Evolutionary conservation across 768 basidiomycete species (phyloP), one percentile per base, ranked within the genome.

Genomic region (Auriscalpium microsporum): DNA sequence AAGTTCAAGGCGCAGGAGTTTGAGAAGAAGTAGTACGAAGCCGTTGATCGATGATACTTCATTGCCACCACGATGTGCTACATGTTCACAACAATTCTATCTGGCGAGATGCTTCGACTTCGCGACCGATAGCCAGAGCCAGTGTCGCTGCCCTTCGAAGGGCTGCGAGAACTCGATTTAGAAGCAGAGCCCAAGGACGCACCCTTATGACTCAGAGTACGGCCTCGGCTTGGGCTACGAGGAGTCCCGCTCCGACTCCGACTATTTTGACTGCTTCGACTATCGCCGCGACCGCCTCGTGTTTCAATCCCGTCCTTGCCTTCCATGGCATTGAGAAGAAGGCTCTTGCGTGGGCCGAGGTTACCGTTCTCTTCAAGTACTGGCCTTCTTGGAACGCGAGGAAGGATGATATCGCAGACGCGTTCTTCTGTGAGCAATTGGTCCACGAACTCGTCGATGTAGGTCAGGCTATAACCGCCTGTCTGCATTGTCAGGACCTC

Each of bases 371-470:
- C 95, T 73, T 98, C 96, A 23, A 98, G 73, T 3, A 90, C 83
- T 52, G 83, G 79, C 19, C 96, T 81, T 72, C 89, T 93, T 9
- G 83, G 81, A 58, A 97, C 71, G 49, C 96, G 84, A 14, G 96
- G 96, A 46, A 99, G 73, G 63, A 98, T 97, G 64, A 92, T 90
- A 72, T 98, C 96, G 70, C 95, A 98, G 6, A 93, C 94, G 56
- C 94, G 80, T 58, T 98, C 96, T 66, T 95, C 87, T 5, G 78
- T 82, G 35, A 98, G 72, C 10, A 98, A 76, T 45, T 81, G 74
- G 68, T 97, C 84, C 44, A 93, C 78, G 67, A 91, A 98, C 68
- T 96, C 91, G 68, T 98, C 96, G 63, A 98, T 91, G 61, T 83
- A 87, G 6, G 88, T 86, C 54, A 99, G 70, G 1, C 78, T 76